Conservation (phyloP, 208 protist genomes). For the Strigomonas culicis region DNA sequence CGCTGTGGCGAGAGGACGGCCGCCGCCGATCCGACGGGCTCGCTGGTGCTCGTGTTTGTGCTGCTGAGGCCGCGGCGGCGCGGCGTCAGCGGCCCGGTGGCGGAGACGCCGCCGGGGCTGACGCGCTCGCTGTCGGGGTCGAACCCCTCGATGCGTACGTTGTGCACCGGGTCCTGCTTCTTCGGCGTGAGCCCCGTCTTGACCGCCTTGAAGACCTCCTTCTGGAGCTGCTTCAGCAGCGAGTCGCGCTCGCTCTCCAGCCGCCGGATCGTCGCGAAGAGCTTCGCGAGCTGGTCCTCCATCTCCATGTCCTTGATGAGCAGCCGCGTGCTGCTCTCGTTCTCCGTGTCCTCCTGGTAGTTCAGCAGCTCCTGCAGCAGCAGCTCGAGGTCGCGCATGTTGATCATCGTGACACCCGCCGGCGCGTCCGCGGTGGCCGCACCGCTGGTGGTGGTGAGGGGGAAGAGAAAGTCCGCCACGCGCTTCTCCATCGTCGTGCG, state of each 20-base stretch:
- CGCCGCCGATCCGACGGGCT: neutral
- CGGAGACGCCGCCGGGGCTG: neutral
- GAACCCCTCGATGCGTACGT: too few relatives aligned
- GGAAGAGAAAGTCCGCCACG: constrained; percentile 38
- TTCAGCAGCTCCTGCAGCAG: constrained; percentile 70
- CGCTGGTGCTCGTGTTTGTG: neutral
- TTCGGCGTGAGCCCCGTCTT: neutral
- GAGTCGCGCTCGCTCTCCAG: constrained; percentile 31
- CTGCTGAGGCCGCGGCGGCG: neutral
- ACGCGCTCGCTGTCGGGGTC: too few relatives aligned
- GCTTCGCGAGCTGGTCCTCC: constrained; percentile 42
- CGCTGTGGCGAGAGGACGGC: neutral
- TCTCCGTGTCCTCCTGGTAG: constrained; percentile 58
- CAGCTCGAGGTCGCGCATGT: constrained; percentile 43
- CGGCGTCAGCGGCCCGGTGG: too few relatives aligned
- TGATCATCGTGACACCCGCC: constrained; percentile 14
- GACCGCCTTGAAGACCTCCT: constrained; percentile 2
- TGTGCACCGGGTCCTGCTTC: too few relatives aligned
- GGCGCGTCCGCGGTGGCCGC: neutral
- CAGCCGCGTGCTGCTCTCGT: constrained; percentile 46
- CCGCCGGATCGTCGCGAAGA: constrained; percentile 22
- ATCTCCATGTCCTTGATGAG: constrained; percentile 50
- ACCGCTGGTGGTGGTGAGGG: neutral
- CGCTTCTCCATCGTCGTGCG: constrained; percentile 47
- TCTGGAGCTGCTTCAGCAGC: constrained; percentile 35